Evolutionary conservation across 805 yeast species (phyloP), one percentile per base, ranked within the genome.

Genomic region (Huiozyma sinensis): DNA sequence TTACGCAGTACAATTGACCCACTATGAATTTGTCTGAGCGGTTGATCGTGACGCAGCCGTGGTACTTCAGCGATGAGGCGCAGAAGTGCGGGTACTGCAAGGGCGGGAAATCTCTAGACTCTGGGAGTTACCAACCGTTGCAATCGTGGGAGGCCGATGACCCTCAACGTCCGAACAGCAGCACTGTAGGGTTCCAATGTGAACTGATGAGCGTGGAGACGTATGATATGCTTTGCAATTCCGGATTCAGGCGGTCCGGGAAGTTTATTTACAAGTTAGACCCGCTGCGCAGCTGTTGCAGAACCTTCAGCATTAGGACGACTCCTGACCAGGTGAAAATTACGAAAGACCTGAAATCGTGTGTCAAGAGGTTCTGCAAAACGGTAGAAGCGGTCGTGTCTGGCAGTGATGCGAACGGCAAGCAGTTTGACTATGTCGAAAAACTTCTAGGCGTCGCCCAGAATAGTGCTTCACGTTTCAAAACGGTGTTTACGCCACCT

Each of bases 171-270:
- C 48, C 50, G 43, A 49, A 57, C 40, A 54, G 24, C 24, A 17
- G 64, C 10, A 62, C 68, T 2, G 38, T 64, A 7, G 72, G 72
- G 7, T 63, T 75, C 42, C 65, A 64, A 12, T 66, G 69, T 7
- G 69, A 68, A 38, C 59, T 59, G n/a, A 68, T 79, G 66, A 57
- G 76, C 0, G 65, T 74, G 6, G 58, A 59, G 12, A 73, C 71
- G 28, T 87, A 87, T 55, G 89, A 84, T 54, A 55, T 52, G 17
- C 57, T 84, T 50, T 76, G 89, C 53, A 79, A 86, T 52, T 65
- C 70, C 51, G 95, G 95, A 2, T 87, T 75, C 56, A 74, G 95
- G 58, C 67, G 97, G 44, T 82, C 92, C 31, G 96, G 96, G 0
- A 58, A 63, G 2, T 83, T 76, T 50, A 48, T 82, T 6, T 83